Percentiles rank a stretch among this genome's conserved stretches.
These are phyloP conservation scores for Babjeviella inositovora DNA, from an alignment of 805 yeast species.

Conservation along the genomic window DNA sequence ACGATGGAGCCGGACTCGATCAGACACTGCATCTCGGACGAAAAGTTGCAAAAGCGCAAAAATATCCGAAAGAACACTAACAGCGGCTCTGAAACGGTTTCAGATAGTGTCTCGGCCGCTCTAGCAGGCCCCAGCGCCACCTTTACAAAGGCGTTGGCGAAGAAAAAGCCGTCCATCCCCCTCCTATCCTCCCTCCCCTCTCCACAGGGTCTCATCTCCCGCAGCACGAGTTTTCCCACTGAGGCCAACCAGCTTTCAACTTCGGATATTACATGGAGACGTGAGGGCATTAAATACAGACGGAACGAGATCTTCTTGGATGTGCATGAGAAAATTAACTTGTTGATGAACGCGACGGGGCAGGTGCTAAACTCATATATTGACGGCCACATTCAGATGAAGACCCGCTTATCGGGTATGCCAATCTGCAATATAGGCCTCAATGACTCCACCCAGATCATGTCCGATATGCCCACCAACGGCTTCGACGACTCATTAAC, in stretches of 20 bases:
- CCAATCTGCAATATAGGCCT: constrained; percentile 76
- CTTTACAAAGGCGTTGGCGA: too few relatives aligned
- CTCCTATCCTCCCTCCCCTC: too few relatives aligned
- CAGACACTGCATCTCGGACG: constrained; percentile 14
- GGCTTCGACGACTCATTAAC: too few relatives aligned
- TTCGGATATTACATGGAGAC: constrained; percentile 51
- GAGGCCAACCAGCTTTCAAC: too few relatives aligned
- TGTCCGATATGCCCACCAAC: too few relatives aligned
- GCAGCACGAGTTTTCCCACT: too few relatives aligned
- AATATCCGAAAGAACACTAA: constrained; percentile 1
- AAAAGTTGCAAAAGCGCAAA: constrained; percentile 1
- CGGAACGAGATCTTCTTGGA: constrained; percentile 69
- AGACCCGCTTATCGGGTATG: constrained; percentile 62
- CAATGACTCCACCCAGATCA: too few relatives aligned
- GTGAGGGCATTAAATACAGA: constrained; percentile 55
- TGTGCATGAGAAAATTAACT: constrained; percentile 59
- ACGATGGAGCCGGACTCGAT: constrained; percentile 34
- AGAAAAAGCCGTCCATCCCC: too few relatives aligned
- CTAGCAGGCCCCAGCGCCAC: too few relatives aligned
- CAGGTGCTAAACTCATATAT: constrained; percentile 53
- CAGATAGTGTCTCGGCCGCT: too few relatives aligned
- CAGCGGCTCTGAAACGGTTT: neutral
- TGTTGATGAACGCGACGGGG: constrained; percentile 51
- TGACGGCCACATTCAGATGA: constrained; percentile 60
- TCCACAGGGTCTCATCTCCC: too few relatives aligned